Evolutionary conservation across 2,329 filamentous ascomycete species (phyloP).

Genomic region (Escovopsis sp.): DNA sequence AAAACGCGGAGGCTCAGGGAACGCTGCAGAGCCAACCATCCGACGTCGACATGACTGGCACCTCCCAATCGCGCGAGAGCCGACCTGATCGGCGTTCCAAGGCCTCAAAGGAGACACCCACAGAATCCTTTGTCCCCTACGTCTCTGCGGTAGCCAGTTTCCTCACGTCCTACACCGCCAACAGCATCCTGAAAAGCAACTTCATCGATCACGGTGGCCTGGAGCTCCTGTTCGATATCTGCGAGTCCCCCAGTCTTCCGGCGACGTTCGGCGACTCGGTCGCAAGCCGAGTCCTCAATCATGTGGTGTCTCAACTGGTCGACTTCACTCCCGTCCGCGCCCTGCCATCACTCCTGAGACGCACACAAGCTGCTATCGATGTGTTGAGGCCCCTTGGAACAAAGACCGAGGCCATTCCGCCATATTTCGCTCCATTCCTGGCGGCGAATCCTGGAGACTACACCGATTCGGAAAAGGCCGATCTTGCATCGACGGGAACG

Average conservation of each 20-base stretch:
- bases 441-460: constrained; percentile 23
- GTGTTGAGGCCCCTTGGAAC: constrained; percentile 50
- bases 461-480: constrained; percentile 19
- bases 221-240: constrained; percentile 71
- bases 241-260: constrained; percentile 66
- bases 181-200: constrained; percentile 52
- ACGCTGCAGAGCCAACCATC: constrained; percentile 21
- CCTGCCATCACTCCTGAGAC: constrained; percentile 64
- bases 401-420: constrained; percentile 30
- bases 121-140: constrained; percentile 45
- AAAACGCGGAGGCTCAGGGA: constrained; percentile 19
- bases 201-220: constrained; percentile 72
- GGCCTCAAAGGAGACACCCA: constrained; percentile 11
- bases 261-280: constrained; percentile 42
- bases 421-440: constrained; percentile 61
- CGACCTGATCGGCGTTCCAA: constrained; percentile 7
- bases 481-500: constrained; percentile 51
- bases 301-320: constrained; percentile 62
- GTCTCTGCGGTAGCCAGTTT: constrained; percentile 66
- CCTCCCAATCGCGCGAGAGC: constrained; percentile 11
- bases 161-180: constrained; percentile 58
- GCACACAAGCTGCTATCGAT: constrained; percentile 56
- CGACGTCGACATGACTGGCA: constrained; percentile 56
- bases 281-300: constrained; percentile 55
- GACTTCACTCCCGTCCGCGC: constrained; percentile 70